Percentiles rank a stretch among this genome's conserved stretches.
phyloP scores from a whole-genome alignment of 805 yeast genomes.

The Blastobotrys americana region DNA sequence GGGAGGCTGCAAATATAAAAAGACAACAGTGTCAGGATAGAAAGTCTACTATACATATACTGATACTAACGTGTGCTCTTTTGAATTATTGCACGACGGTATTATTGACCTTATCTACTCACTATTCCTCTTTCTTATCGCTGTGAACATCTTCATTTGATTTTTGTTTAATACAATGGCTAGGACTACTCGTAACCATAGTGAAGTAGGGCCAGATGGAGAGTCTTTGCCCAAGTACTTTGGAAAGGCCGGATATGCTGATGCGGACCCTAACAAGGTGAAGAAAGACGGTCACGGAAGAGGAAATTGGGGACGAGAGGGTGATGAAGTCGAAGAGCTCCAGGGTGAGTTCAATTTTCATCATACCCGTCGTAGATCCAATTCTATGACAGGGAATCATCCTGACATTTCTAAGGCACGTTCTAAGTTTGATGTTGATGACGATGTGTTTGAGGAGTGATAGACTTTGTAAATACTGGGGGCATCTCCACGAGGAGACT shows the following conservation, averaged over 20 bases:
- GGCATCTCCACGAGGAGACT: not conserved
- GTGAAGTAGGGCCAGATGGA: slow-evolving; percentile 9
- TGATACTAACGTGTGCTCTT: too few species aligned
- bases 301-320: slow-evolving; percentile 80
- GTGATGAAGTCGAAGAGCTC: slow-evolving; percentile 66
- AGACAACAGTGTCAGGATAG: too few species aligned
- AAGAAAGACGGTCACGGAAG: slow-evolving; percentile 84
- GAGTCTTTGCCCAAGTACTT: slow-evolving; percentile 52
- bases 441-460: slow-evolving; percentile 22
- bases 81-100: too few species aligned
- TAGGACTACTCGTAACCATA: slow-evolving; percentile 16
- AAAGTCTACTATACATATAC: too few species aligned
- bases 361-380: slow-evolving; percentile 32
- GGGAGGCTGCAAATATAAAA: too few species aligned
- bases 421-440: slow-evolving; percentile 18
- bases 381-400: slow-evolving; percentile 23
- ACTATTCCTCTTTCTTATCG: too few species aligned
- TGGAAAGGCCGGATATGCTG: slow-evolving; percentile 64
- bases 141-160: too few species aligned
- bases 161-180: slow-evolving; percentile 16
- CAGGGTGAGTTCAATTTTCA: slow-evolving; percentile 45
- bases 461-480: slow-evolving; percentile 6
- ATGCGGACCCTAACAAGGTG: slow-evolving; percentile 64
- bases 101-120: too few species aligned
- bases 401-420: slow-evolving; percentile 12